Base-by-base conservation (phyloP, 169 alveolate species). In the Cystoisospora suis region DNA sequence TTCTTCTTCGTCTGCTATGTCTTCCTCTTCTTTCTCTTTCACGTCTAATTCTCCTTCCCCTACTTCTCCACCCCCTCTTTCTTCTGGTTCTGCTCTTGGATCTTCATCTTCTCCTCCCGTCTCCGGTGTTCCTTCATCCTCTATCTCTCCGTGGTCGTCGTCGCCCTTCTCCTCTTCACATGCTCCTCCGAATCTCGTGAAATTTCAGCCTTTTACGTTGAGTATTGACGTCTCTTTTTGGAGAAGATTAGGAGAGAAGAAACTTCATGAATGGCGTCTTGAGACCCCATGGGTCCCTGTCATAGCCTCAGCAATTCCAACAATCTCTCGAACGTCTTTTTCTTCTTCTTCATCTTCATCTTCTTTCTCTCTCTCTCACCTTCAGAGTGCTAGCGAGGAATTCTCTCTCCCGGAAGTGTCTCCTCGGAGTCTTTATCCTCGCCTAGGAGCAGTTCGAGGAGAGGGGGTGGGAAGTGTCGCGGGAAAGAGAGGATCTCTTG, bases 201-300 rank as follows among this genome's bases (percentile, higher is more conserved):
- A 15, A 34, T 86, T 86, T 34, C 91, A 86, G 77, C 91, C 91
- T 29, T 72, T 86, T 17, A 44, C 85, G 29, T 42, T 86, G 53
- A 27, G 56, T 4, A 70, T 86, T 4, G 91, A 86, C 53, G 42
- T 86, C 72, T 86, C 91, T 15, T 86, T 86, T 49, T 86, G 91
- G 91, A 70, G 58, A 40, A 9, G 27, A 34, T 59, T 86, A 42
- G 56, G 75, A 0, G 91, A 86, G 72, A 49, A 56, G 44, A 86
- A 86, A 38, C 86, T 86, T 40, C 79, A 58, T 23, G 86, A 69
- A 38, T 86, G 91, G 91, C 44, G 91, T 56, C 86, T 86, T 3
- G 59, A 69, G 53, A 86, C 91, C 42, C 91, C 91, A 40, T 86
- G 91, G 91, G 75, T 70, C 47, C 91, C 91, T 20, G n/a, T 86